These are phyloP conservation scores for Aspergillus sergii DNA, from an alignment of 2,329 filamentous ascomycete genomes.

Conservation along the genomic window DNA sequence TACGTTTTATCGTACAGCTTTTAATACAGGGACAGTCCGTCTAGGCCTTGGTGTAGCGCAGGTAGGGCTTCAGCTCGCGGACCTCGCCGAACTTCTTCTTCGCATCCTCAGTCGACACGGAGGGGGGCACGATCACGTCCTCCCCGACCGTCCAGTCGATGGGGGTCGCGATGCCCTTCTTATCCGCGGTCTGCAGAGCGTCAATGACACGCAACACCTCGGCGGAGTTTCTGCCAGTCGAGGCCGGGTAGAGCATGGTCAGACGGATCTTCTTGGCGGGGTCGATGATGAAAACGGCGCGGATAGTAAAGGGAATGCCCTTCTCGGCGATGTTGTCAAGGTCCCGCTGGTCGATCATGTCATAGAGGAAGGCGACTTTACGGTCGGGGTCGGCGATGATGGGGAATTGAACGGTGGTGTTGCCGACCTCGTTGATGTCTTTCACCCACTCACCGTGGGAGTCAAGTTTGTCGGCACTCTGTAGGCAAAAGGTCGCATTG, in stretches of 20 bases:
- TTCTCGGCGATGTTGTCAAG: constrained; percentile 79
- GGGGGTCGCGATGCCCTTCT: constrained; percentile 83
- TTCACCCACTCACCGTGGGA: constrained; percentile 88
- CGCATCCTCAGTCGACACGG: constrained; percentile 80
- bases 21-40: background rate
- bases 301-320: constrained; percentile 78
- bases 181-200: constrained; percentile 82
- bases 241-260: constrained; percentile 91
- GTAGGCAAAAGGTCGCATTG: background rate
- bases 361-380: constrained; percentile 74
- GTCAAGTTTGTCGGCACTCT: constrained; percentile 75
- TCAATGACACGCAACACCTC: constrained; percentile 80
- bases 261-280: constrained; percentile 91
- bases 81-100: constrained; percentile 83
- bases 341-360: constrained; percentile 86
- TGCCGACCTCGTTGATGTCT: constrained; percentile 81
- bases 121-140: constrained; percentile 89
- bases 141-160: constrained; percentile 90
- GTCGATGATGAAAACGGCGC: constrained; percentile 93
- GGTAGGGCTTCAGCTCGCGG: constrained; percentile 60
- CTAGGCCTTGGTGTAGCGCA: constrained; percentile 2
- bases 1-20: background rate
- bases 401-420: constrained; percentile 72
- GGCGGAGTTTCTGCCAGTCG: constrained; percentile 79
- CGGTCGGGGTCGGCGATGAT: constrained; percentile 82